These are phyloP conservation scores for Fusarium aywerte DNA, from an alignment of 2,329 filamentous ascomycete genomes.

Conservation along the genomic window DNA sequence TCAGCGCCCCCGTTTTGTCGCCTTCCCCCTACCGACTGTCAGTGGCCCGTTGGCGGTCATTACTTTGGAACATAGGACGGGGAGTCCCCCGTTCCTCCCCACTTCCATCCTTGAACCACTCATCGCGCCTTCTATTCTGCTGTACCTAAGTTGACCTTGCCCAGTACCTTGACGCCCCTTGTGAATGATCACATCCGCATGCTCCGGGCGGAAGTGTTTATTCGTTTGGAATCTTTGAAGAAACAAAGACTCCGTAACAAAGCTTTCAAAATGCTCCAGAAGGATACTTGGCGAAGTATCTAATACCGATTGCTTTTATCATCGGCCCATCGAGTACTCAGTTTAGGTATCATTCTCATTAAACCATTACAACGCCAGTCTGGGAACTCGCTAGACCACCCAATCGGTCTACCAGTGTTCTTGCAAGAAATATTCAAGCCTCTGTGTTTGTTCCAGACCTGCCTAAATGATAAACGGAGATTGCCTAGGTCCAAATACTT, in stretches of 20 bases:
- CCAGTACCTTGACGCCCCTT: conserved; percentile 1
- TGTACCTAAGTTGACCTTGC: conserved; percentile 3
- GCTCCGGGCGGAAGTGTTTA: background rate
- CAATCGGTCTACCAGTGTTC: background rate
- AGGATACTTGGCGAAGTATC: background rate
- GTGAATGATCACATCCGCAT: conserved; percentile 6
- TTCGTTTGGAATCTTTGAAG: background rate
- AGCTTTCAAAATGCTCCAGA: background rate
- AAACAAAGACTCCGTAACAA: background rate
- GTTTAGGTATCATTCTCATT: background rate
- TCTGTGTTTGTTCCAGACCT: background rate
- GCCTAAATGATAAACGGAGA: background rate
- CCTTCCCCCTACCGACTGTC: conserved; percentile 21
- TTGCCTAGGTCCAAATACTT: background rate
- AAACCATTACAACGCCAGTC: background rate
- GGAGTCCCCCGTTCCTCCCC: conserved; percentile 9
- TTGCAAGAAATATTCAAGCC: background rate
- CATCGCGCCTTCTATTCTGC: background rate
- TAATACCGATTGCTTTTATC: background rate
- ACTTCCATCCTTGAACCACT: conserved; percentile 2
- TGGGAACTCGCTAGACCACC: background rate
- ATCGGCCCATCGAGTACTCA: background rate
- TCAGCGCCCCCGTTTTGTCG: conserved; percentile 24
- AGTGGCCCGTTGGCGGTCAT: conserved; percentile 6
- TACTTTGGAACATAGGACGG: background rate